Evolutionary conservation across 1,139 yeast genomes (phyloP), one percentile per base, ranked within the genome.

Genomic region (Maudiozyma humilis): DNA sequence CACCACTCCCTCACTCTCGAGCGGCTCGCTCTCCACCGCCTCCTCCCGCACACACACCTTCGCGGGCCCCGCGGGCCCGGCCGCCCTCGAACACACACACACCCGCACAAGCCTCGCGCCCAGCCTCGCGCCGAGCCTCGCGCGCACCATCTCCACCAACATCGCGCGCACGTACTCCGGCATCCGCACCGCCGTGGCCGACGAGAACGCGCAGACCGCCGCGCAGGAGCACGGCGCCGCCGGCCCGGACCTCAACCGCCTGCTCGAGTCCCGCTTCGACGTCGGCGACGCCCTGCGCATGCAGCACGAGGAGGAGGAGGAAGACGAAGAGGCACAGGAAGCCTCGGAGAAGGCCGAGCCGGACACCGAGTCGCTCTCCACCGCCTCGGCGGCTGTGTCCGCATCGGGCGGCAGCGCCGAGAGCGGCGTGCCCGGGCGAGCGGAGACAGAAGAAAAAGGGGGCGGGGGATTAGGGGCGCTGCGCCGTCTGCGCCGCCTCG

Each of bases 211-310:
- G 42, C 60, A 55, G 36, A 46, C 57, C 2, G 51, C 45, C 10
- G 42, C 41, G 23, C 49, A 48, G 10, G 23, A 16, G 23, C 4
- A 4, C 14, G 15, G 19, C 16, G 32, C 37, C 14, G 43, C 43
- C 6, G 30, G 44, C 6, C 42, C 41, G 3, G 50, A 50, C 40
- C 43, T 53, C 32, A 53, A 53, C 34, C 47, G 43, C 23, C 41
- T 57, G 6, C 40, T 62, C 32, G 50, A 51, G 32, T 49, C 52
- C 4, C 45, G 52, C 36, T 59, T 60, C 40, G 64, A 57, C 39
- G 42, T 59, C 1, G 63, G 54, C 8, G 64, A 60, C 49, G 64
- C 64, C 5, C 36, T 59, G 27, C 48, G 56, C 41, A 25, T 40
- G 23, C 40, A 41, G 14, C 17, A 36, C 17, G 32, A 36, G 35